Conservation (phyloP, 257 asterid genomes). For the Solanum chiquidenum region DNA sequence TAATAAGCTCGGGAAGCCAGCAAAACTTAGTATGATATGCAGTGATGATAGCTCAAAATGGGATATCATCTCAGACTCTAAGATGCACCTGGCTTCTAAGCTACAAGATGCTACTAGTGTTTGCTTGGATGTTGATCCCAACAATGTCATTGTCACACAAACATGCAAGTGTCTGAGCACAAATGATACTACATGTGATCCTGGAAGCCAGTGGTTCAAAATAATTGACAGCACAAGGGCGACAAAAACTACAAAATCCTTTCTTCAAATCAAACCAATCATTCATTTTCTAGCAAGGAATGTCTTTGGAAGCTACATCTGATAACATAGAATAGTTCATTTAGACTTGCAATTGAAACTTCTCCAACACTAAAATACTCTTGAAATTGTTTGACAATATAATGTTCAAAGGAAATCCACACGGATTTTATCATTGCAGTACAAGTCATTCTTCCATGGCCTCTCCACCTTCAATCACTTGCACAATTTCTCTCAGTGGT, state of each 20-base stretch:
- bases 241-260: conserved; percentile 10
- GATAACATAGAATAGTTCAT: conserved; percentile 4
- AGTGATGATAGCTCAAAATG: conserved; percentile 40
- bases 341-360: background rate
- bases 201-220: conserved; percentile 95
- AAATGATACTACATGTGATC: conserved; percentile 54
- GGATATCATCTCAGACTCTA: conserved; percentile 73
- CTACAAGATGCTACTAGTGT: conserved; percentile 47
- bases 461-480: conserved; percentile 68
- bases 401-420: background rate
- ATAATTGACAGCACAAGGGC: conserved; percentile 66
- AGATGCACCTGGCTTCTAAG: conserved; percentile 75
- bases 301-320: conserved; percentile 16
- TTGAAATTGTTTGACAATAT: background rate
- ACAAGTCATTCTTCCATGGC: conserved; percentile 48
- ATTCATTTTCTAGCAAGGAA: conserved; percentile 21
- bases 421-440: background rate
- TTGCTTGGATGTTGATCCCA: conserved; percentile 65
- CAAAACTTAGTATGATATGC: conserved; percentile 63
- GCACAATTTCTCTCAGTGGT: conserved; percentile 58
- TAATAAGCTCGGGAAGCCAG: conserved; percentile 38
- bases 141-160: conserved; percentile 50
- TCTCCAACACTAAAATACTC: background rate
- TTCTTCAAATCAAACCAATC: conserved; percentile 15
- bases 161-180: conserved; percentile 56